Evolutionary conservation across 495 filamentous ascomycete species (phyloP).

Genomic region (Penicillium paradoxum): DNA sequence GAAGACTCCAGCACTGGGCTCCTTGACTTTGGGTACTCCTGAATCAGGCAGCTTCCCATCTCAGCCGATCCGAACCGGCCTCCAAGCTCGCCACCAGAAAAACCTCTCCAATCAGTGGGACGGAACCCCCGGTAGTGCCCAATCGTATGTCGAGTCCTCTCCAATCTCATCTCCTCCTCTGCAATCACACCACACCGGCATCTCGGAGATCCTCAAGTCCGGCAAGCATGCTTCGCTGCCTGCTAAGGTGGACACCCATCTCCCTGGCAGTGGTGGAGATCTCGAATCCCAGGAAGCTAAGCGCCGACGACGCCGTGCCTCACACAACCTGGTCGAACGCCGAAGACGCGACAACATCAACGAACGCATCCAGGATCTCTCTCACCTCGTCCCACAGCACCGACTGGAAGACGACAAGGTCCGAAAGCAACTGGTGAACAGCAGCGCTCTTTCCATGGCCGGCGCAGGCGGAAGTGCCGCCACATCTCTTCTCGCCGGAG

Average conservation of each 20-base stretch:
- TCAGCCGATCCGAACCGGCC: slow-evolving; percentile 65
- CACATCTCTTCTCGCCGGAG: slow-evolving; percentile 84
- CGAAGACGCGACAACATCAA: slow-evolving; percentile 97
- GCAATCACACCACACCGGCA: slow-evolving; percentile 54
- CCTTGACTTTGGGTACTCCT: slow-evolving; percentile 55
- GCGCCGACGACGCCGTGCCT: slow-evolving; percentile 81
- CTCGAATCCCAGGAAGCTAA: slow-evolving; percentile 87
- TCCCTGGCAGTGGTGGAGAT: slow-evolving; percentile 40
- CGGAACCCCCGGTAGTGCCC: slow-evolving; percentile 68
- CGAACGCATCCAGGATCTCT: slow-evolving; percentile 93
- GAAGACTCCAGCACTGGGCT: slow-evolving; percentile 60
- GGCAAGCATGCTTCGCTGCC: slow-evolving; percentile 67
- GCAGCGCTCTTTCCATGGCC: slow-evolving; percentile 77
- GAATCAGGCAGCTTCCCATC: slow-evolving; percentile 65
- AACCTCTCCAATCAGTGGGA: slow-evolving; percentile 79
- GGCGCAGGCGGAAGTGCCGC: slow-evolving; percentile 66
- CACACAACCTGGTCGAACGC: slow-evolving; percentile 93
- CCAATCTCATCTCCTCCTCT: slow-evolving; percentile 67
- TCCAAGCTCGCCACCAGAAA: slow-evolving; percentile 70
- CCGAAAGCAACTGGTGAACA: slow-evolving; percentile 87
- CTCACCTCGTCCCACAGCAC: slow-evolving; percentile 86
- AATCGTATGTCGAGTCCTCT: slow-evolving; percentile 70
- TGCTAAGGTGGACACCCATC: slow-evolving; percentile 59
- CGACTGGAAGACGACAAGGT: slow-evolving; percentile 96
- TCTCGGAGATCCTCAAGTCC: slow-evolving; percentile 64